Conservation (phyloP, 1,284 basidiomycete species). For the Cutaneotrichosporon dermatis region DNA sequence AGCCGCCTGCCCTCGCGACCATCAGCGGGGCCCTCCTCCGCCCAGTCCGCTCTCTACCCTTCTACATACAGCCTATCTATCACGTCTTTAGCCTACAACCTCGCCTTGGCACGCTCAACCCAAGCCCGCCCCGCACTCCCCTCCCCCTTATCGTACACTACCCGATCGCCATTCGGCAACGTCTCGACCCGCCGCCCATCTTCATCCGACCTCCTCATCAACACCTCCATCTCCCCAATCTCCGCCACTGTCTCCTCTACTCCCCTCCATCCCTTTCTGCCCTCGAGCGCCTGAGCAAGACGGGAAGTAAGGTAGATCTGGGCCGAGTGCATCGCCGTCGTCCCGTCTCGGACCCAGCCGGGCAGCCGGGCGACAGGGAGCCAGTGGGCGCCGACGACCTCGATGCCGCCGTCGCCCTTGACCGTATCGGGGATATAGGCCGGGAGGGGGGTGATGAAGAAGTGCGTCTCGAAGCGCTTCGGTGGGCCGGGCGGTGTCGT, state of each 20-base stretch:
- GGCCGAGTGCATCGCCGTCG: background rate
- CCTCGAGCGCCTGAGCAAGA: background rate
- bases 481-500: background rate
- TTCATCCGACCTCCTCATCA: background rate
- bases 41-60: no score
- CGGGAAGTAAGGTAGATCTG: background rate
- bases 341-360: background rate
- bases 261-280: background rate
- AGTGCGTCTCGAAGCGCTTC: conserved; percentile 11
- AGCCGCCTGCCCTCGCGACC: no score
- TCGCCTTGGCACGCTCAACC: background rate
- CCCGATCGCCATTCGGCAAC: background rate
- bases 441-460: conserved; percentile 9
- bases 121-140: background rate
- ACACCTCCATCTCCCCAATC: background rate
- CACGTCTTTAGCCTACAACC: no score
- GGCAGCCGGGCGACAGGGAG: background rate
- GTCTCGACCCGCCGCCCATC: background rate
- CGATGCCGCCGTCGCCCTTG: background rate
- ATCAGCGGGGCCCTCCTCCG: no score
- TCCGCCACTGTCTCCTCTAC: background rate
- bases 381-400: background rate
- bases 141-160: background rate
- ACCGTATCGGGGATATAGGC: background rate
- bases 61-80: no score